These are phyloP conservation scores for Globisporangium abappressorium DNA, from an alignment of 352 stramenopile species.

Conservation along the genomic window DNA sequence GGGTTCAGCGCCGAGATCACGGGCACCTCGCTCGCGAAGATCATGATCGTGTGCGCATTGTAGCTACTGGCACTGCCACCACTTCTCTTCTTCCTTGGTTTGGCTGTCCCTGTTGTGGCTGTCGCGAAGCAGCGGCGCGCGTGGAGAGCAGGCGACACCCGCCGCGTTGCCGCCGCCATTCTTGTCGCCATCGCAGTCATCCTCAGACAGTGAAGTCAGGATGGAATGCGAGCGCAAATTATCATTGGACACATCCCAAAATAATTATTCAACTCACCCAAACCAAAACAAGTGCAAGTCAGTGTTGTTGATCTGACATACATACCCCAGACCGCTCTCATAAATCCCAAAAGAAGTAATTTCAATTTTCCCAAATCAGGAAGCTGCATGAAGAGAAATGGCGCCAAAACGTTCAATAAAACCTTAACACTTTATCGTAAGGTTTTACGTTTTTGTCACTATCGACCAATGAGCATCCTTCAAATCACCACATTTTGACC, in stretches of 20 bases:
- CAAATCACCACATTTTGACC: neutral
- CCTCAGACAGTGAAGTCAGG: neutral
- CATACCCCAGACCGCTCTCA: neutral
- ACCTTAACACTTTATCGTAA: neutral
- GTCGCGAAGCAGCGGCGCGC: neutral
- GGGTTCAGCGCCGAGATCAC: slow-evolving; percentile 80
- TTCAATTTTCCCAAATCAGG: neutral
- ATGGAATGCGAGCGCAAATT: neutral
- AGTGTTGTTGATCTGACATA: neutral
- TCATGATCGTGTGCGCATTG: slow-evolving; percentile 42
- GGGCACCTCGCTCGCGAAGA: slow-evolving; percentile 86
- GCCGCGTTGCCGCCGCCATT: slow-evolving; percentile 1
- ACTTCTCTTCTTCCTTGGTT: slow-evolving; percentile 5
- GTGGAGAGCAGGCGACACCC: neutral
- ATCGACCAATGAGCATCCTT: neutral
- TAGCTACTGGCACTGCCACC: neutral
- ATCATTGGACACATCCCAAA: neutral
- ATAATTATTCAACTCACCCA: neutral
- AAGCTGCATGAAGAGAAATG: neutral
- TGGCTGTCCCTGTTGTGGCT: slow-evolving; percentile 8
- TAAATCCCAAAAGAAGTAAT: neutral
- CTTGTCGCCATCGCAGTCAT: neutral
- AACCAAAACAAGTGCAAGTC: neutral
- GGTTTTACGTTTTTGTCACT: neutral
- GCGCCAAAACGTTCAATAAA: neutral